Evolutionary conservation across 805 yeast genomes (phyloP).

Genomic region (Yamadazyma insecticola): DNA sequence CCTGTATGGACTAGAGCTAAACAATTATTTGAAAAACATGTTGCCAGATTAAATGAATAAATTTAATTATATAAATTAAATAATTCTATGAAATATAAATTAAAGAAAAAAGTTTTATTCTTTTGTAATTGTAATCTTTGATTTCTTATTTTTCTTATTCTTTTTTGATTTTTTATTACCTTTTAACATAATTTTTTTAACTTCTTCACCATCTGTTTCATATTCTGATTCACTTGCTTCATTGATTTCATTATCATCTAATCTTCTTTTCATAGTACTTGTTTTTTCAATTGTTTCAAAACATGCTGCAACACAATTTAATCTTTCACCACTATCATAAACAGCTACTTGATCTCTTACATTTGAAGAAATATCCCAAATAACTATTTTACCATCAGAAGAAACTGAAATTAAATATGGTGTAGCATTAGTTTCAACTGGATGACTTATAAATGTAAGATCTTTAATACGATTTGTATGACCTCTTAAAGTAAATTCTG

Average conservation of each 20-base stretch:
- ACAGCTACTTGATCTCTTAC: conserved; percentile 80
- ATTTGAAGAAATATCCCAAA: conserved; percentile 64
- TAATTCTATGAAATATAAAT: conserved; percentile 1
- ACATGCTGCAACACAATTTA: conserved; percentile 77
- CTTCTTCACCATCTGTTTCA: conserved; percentile 70
- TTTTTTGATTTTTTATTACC: conserved; percentile 38
- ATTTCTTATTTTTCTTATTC: conserved; percentile 25
- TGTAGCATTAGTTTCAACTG: conserved; percentile 24
- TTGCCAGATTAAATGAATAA: conserved; percentile 50
- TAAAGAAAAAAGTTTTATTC: conserved; percentile 34
- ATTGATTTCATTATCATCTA: conserved; percentile 23
- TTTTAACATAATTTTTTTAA: conserved; percentile 54
- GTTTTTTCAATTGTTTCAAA: conserved; percentile 75
- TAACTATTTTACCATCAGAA: conserved; percentile 89
- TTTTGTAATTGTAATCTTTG: conserved; percentile 47
- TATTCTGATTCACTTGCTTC: conserved; percentile 59
- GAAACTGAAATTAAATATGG: conserved; percentile 74
- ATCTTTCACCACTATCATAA: conserved; percentile 84
- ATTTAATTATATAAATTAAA: conserved; percentile 2
- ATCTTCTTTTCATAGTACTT: conserved; percentile 61
- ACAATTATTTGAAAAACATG: conserved; percentile 78
- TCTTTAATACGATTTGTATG: conserved; percentile 87
- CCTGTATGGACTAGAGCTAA: conserved; percentile 93
- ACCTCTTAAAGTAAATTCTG: conserved; percentile 64
- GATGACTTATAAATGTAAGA: conserved; percentile 47